These are phyloP conservation scores for Sclerotinia borealis DNA, from an alignment of 2,329 filamentous ascomycete genomes.

Conservation along the genomic window DNA sequence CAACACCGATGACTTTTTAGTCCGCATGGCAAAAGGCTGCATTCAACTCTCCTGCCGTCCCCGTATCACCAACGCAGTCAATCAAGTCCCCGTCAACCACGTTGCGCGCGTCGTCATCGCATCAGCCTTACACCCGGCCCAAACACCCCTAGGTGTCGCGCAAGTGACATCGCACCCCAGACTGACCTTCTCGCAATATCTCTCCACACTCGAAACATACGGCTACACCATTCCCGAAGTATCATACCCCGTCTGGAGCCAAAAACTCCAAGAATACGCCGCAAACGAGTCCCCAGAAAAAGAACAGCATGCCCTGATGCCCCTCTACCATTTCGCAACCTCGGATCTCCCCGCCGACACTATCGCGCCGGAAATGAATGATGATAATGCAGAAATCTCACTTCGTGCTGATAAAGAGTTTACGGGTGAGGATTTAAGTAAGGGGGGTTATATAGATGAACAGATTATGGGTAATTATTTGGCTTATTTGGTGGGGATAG, in stretches of 20 bases:
- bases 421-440: constrained; percentile 26
- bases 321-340: constrained; percentile 67
- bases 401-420: constrained; percentile 53
- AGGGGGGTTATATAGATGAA: constrained; percentile 27
- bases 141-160: constrained; percentile 46
- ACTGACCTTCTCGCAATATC: constrained; percentile 70
- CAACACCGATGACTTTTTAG: constrained; percentile 85
- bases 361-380: constrained; percentile 64
- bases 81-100: constrained; percentile 80
- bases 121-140: constrained; percentile 37
- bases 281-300: constrained; percentile 41
- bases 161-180: constrained; percentile 78
- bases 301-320: constrained; percentile 65
- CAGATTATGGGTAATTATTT: constrained; percentile 30
- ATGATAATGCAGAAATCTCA: constrained; percentile 57
- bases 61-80: constrained; percentile 78
- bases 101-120: constrained; percentile 77
- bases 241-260: constrained; percentile 63
- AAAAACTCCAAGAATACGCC: constrained; percentile 52
- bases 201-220: constrained; percentile 63
- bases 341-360: constrained; percentile 62
- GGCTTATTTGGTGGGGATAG: constrained; percentile 28
- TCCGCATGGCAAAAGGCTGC: constrained; percentile 82
- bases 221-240: constrained; percentile 65
- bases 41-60: constrained; percentile 71